These are phyloP conservation scores for Quercus gilva DNA, from an alignment of 306 rosid species.

Conservation along the genomic window DNA sequence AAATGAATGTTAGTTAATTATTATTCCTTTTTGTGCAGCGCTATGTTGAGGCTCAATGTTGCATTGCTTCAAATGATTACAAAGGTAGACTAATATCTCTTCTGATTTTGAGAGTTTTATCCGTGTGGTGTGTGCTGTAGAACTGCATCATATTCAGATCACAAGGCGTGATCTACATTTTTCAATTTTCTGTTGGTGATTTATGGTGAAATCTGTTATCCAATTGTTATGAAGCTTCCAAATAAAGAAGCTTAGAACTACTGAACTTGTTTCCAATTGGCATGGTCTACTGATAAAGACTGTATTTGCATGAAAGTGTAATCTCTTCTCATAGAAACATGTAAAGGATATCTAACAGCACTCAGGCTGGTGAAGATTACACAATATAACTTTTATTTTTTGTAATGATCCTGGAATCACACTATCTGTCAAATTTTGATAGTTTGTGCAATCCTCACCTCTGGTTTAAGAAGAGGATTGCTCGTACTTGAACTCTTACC, in stretches of 20 bases:
- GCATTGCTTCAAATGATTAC: constrained; percentile 84
- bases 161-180: not conserved
- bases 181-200: not conserved
- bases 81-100: constrained; percentile 54
- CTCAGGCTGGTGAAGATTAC: not conserved
- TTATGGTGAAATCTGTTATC: not conserved
- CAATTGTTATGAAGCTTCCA: not conserved
- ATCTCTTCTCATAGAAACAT: not conserved
- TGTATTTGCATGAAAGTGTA: not conserved
- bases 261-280: not conserved
- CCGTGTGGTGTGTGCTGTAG: not conserved
- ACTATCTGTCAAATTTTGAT: not conserved
- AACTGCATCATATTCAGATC: not conserved
- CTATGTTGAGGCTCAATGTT: constrained; percentile 96
- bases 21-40: constrained; percentile 53
- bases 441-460: not conserved
- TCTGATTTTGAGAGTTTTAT: constrained; percentile 1
- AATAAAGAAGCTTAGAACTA: not conserved
- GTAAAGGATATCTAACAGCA: not conserved
- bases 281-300: not conserved
- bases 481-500: not conserved
- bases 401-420: not conserved
- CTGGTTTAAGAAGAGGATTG: not conserved
- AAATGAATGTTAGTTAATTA: not conserved
- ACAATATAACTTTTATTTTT: not conserved